Conservation (phyloP, 2,329 filamentous ascomycete genomes). For the Leptodontidium sp. region DNA sequence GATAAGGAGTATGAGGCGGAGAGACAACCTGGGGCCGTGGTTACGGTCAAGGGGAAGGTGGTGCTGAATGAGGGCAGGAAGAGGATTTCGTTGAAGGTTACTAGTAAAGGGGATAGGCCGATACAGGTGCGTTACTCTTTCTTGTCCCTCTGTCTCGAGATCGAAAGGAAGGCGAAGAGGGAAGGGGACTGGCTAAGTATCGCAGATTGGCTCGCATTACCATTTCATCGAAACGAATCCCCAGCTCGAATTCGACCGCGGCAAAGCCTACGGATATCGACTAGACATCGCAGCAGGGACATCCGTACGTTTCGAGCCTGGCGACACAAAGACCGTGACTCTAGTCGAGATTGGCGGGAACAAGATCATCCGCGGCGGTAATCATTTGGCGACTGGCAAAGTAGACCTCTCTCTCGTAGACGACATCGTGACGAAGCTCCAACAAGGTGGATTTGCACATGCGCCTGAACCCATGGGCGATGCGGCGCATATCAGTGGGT, state of each 20-base stretch:
- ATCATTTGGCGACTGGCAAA: constrained; percentile 75
- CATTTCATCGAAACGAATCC: constrained; percentile 97
- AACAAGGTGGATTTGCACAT: constrained; percentile 81
- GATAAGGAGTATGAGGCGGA: constrained; percentile 70
- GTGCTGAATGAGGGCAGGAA: constrained; percentile 77
- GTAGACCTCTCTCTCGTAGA: constrained; percentile 71
- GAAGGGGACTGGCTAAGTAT: neutral
- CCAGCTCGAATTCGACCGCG: constrained; percentile 85
- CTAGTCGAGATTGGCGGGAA: constrained; percentile 88
- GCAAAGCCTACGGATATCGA: constrained; percentile 81
- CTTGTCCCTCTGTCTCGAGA: neutral
- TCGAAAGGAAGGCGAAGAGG: too few species aligned
- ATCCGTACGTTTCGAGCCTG: constrained; percentile 92
- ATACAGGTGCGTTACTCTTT: constrained; percentile 70
- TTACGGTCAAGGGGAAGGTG: constrained; percentile 72
- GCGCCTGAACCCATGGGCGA: constrained; percentile 66
- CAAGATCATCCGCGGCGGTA: constrained; percentile 84
- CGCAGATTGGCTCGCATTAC: constrained; percentile 87
- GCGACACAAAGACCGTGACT: constrained; percentile 88
- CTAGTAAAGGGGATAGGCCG: constrained; percentile 86
- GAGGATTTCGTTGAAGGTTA: constrained; percentile 78
- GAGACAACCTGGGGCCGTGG: constrained; percentile 80
- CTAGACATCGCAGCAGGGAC: constrained; percentile 92
- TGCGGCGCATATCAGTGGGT: constrained; percentile 64
- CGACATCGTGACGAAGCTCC: constrained; percentile 72